phyloP scores from a whole-genome alignment of 2,329 filamentous ascomycete species.

The Macrophomina phaseolina region DNA sequence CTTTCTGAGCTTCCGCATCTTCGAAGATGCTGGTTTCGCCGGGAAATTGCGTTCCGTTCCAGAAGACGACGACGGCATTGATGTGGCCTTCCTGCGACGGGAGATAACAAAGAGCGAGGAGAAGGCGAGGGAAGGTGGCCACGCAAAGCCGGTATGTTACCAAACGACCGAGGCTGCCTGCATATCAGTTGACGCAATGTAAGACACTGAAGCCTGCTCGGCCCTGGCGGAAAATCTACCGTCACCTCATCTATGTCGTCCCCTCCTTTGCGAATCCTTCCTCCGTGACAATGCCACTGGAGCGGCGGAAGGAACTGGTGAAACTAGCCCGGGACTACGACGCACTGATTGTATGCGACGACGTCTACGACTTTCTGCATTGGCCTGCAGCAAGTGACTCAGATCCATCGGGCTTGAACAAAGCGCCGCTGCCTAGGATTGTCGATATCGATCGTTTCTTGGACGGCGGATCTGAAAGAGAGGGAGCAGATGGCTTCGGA shows the following conservation, averaged over 20 bases:
- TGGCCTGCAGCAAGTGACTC: slow-evolving; percentile 62
- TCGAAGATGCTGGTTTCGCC: slow-evolving; percentile 78
- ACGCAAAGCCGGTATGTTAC: slow-evolving; percentile 50
- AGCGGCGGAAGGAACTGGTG: slow-evolving; percentile 71
- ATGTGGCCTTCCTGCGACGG: slow-evolving; percentile 65
- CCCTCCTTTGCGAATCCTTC: slow-evolving; percentile 91
- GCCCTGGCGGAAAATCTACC: slow-evolving; percentile 76
- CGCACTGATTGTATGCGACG: slow-evolving; percentile 83
- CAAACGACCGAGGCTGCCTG: slow-evolving; percentile 9
- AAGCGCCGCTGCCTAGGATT: slow-evolving; percentile 68
- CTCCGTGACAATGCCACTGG: slow-evolving; percentile 77
- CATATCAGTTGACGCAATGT: slow-evolving; percentile 20
- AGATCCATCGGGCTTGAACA: slow-evolving; percentile 39
- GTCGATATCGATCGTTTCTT: slow-evolving; percentile 78
- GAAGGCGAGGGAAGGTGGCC: slow-evolving; percentile 43
- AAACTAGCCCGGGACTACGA: slow-evolving; percentile 78
- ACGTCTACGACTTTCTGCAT: slow-evolving; percentile 92
- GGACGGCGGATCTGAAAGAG: slow-evolving; percentile 59
- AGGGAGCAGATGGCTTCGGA: slow-evolving; percentile 68
- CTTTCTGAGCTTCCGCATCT: slow-evolving; percentile 83
- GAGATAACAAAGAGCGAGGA: slow-evolving; percentile 59
- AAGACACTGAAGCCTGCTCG: slow-evolving; percentile 63
- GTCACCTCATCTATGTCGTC: slow-evolving; percentile 85
- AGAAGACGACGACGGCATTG: slow-evolving; percentile 78
- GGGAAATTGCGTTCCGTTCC: slow-evolving; percentile 71